Evolutionary conservation across 306 rosid genomes (phyloP).

Genomic region (Ormosia semicastrata): DNA sequence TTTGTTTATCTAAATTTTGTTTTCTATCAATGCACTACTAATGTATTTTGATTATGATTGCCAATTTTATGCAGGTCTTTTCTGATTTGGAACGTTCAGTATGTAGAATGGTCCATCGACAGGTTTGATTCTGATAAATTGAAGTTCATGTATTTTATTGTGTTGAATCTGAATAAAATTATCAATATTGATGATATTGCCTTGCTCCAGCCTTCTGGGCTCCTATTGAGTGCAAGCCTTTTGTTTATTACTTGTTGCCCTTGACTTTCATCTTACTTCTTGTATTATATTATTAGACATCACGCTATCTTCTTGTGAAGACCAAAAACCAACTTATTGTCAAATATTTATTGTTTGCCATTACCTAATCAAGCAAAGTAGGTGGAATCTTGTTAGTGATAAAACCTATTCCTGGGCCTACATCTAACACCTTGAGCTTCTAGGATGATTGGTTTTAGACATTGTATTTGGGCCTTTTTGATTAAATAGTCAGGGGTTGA

Average conservation of each 20-base stretch:
- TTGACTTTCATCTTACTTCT: background rate
- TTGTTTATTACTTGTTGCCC: background rate
- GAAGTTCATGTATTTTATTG: constrained; percentile 2
- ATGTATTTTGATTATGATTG: constrained; percentile 18
- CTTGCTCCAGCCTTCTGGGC: background rate
- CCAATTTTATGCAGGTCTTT: constrained; percentile 62
- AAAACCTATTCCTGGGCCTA: background rate
- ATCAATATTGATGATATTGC: background rate
- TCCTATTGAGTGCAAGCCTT: background rate
- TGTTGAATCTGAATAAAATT: background rate
- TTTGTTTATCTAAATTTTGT: constrained; percentile 21
- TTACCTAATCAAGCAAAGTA: background rate
- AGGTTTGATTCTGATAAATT: constrained; percentile 56
- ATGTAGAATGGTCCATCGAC: constrained; percentile 95
- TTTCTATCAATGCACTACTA: background rate
- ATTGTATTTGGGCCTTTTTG: background rate
- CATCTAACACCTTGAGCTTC: background rate
- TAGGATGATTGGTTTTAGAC: background rate
- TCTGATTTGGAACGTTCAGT: constrained; percentile 97
- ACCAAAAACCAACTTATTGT: background rate
- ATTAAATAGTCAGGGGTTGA: background rate
- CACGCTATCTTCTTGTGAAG: background rate
- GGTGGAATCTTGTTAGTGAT: background rate
- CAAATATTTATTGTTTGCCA: background rate
- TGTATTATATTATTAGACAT: background rate